Conservation (phyloP, 1,284 basidiomycete genomes). For the Prillingera fragicola region DNA sequence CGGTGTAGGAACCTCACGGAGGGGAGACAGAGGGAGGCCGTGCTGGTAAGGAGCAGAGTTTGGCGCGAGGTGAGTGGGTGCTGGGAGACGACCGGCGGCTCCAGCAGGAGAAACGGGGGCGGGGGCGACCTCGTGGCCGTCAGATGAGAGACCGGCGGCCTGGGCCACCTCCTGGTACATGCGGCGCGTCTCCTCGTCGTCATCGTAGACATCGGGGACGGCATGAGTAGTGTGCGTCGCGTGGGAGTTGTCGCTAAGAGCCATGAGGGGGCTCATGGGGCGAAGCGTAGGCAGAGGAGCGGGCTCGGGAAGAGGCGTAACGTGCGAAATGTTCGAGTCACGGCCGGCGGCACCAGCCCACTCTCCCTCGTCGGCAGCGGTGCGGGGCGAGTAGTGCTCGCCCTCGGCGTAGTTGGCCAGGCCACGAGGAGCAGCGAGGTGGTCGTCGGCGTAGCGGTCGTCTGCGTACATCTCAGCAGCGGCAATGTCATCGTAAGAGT, state of each 20-base stretch:
- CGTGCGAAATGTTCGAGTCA: neutral
- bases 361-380: conserved; percentile 17
- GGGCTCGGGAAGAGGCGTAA: conserved; percentile 2
- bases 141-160: conserved; percentile 30
- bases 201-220: conserved; percentile 11
- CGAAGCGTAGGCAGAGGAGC: conserved; percentile 28
- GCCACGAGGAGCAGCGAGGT: conserved; percentile 2
- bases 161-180: conserved; percentile 41
- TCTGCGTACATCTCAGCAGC: conserved; percentile 27
- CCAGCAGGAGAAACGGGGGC: neutral
- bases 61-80: conserved; percentile 16
- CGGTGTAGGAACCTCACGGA: conserved; percentile 38
- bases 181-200: conserved; percentile 24
- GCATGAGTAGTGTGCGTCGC: neutral
- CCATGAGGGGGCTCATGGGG: conserved; percentile 36
- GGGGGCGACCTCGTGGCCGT: conserved; percentile 21
- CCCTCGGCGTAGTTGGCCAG: conserved; percentile 3
- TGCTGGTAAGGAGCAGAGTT: conserved; percentile 39
- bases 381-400: conserved; percentile 21
- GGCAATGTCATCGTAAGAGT: conserved; percentile 30
- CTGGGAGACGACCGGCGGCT: conserved; percentile 8
- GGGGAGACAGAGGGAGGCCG: conserved; percentile 41
- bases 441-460: conserved; percentile 20
- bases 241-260: neutral
- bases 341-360: conserved; percentile 15